These are phyloP conservation scores for Zymoseptoria ardabiliae DNA, from an alignment of 2,329 filamentous ascomycete genomes.

Conservation along the genomic window DNA sequence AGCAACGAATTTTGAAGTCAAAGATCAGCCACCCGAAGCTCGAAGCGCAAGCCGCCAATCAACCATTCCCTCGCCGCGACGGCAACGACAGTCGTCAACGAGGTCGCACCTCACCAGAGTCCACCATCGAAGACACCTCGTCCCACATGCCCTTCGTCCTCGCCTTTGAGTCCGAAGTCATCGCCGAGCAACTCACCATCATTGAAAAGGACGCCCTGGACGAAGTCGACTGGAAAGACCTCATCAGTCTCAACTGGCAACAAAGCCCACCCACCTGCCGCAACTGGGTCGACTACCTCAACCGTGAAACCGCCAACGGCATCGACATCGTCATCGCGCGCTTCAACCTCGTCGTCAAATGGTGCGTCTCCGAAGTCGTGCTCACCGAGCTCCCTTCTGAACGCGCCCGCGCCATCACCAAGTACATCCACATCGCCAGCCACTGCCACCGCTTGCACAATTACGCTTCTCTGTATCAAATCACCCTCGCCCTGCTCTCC, in stretches of 20 bases:
- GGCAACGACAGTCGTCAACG: background rate
- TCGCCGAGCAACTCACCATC: slow-evolving; percentile 77
- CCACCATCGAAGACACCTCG: background rate
- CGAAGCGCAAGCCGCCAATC: slow-evolving; percentile 13
- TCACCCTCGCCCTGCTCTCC: slow-evolving; percentile 68
- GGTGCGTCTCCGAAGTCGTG: slow-evolving; percentile 72
- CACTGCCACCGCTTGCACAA: slow-evolving; percentile 71
- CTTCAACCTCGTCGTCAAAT: slow-evolving; percentile 85
- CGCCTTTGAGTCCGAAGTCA: slow-evolving; percentile 68
- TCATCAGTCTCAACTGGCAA: slow-evolving; percentile 78
- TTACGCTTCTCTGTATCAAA: slow-evolving; percentile 76
- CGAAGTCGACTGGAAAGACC: slow-evolving; percentile 81
- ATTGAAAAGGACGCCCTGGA: slow-evolving; percentile 81
- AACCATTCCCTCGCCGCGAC: slow-evolving; percentile 14
- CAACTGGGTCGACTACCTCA: slow-evolving; percentile 74
- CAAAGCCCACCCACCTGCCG: slow-evolving; percentile 41
- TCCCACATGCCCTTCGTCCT: slow-evolving; percentile 71
- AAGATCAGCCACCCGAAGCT: slow-evolving; percentile 18
- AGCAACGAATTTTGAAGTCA: slow-evolving; percentile 13
- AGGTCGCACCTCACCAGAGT: slow-evolving; percentile 3
- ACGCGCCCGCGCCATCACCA: slow-evolving; percentile 67
- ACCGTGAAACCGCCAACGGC: slow-evolving; percentile 49
- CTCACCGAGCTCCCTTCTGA: slow-evolving; percentile 66
- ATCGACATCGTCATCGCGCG: slow-evolving; percentile 79
- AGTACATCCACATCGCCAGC: slow-evolving; percentile 72